Conservation (phyloP, 495 filamentous ascomycete species). For the Thermothielavioides terrestris region DNA sequence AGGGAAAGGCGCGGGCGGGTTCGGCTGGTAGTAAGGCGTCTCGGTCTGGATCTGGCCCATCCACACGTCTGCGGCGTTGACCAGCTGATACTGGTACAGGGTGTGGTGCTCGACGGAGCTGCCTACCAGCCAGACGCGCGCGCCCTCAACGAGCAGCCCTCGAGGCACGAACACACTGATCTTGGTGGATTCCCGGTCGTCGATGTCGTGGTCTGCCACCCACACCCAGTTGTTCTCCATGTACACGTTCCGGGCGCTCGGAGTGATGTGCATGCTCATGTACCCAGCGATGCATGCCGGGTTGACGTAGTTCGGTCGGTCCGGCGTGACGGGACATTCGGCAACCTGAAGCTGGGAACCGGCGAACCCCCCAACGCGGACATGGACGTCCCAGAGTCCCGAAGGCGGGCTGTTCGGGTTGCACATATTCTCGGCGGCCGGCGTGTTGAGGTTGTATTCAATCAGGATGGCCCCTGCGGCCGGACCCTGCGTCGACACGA, state of each 20-base stretch:
- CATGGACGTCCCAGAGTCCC: conserved; percentile 87
- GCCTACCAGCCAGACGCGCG: conserved; percentile 58
- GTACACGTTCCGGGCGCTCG: conserved; percentile 58
- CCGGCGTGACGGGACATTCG: conserved; percentile 58
- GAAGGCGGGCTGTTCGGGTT: conserved; percentile 52
- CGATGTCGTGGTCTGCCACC: conserved; percentile 82
- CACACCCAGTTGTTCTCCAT: conserved; percentile 91
- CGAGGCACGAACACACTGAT: conserved; percentile 83
- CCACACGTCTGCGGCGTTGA: conserved; percentile 68
- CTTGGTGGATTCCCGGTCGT: conserved; percentile 56
- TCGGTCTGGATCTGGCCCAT: conserved; percentile 82
- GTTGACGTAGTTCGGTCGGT: conserved; percentile 40
- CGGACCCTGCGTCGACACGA: conserved; percentile 35
- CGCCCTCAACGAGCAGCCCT: conserved; percentile 64
- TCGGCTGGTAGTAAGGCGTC: conserved; percentile 83
- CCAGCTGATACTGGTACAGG: conserved; percentile 77
- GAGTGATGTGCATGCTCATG: conserved; percentile 71
- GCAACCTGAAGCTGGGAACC: conserved; percentile 70
- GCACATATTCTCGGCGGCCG: conserved; percentile 7
- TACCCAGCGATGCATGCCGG: conserved; percentile 61
- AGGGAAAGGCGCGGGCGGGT: conserved; percentile 61
- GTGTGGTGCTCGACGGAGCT: conserved; percentile 76
- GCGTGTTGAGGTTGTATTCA: conserved; percentile 68
- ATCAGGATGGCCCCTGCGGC: conserved; percentile 54
- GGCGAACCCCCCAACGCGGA: conserved; percentile 70